Evolutionary conservation across 2,329 filamentous ascomycete genomes (phyloP).

Genomic region (Phialophora tarda): DNA sequence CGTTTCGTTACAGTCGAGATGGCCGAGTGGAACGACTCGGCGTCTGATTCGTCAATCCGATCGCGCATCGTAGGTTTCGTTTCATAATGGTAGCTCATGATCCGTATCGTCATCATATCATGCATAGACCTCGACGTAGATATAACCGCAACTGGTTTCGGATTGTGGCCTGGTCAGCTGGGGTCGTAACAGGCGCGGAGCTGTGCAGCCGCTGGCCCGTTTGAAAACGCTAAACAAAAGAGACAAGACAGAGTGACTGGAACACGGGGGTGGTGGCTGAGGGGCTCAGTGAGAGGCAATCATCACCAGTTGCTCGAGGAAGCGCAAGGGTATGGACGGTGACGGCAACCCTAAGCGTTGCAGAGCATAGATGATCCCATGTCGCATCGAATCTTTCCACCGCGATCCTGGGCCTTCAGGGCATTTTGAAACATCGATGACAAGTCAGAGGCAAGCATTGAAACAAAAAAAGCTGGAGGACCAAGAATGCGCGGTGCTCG

Average conservation of each 20-base stretch:
- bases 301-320: neutral
- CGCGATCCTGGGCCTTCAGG: neutral
- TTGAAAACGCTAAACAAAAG: conserved; percentile 7
- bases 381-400: neutral
- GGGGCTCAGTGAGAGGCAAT: neutral
- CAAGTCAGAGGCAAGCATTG: neutral
- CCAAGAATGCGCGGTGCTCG: neutral
- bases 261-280: neutral
- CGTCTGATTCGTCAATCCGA: conserved; percentile 24
- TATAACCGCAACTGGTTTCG: neutral
- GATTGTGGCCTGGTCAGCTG: conserved; percentile 10
- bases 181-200: neutral
- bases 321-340: neutral
- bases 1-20: conserved; percentile 21
- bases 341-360: neutral
- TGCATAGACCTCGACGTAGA: neutral
- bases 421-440: conserved; percentile 4
- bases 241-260: neutral
- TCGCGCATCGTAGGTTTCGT: conserved; percentile 7
- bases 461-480: neutral
- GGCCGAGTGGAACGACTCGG: conserved; percentile 37
- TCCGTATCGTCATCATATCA: conserved; percentile 25
- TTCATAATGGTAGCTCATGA: conserved; percentile 16
- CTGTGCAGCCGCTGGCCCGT: neutral
- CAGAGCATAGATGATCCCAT: neutral